A percentile compares a stretch with the other conserved stretches of the same genome.
These are phyloP conservation scores for Otatea glauca DNA, from an alignment of 176 grass and related monocot species.

Conservation along the genomic window DNA sequence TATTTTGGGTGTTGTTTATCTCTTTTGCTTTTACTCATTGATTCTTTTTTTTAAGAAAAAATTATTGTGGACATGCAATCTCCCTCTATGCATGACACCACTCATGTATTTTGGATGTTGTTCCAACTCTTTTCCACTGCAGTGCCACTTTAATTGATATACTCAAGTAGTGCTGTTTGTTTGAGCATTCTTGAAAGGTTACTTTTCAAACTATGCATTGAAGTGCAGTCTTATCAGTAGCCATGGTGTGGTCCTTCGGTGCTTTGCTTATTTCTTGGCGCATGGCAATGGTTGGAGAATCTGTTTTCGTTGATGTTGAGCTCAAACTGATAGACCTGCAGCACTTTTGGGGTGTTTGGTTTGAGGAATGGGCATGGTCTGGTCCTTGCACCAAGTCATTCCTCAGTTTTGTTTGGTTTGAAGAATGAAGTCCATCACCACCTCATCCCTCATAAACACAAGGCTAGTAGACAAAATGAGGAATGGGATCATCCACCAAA, in stretches of 20 bases:
- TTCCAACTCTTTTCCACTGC: not conserved
- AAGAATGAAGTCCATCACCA: not conserved
- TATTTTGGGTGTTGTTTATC: slow-evolving; percentile 13
- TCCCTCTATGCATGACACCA: not conserved
- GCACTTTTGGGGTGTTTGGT: not conserved
- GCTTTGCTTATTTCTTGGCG: not conserved
- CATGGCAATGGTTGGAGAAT: not conserved
- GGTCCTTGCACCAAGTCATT: not conserved
- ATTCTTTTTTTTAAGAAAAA: not conserved
- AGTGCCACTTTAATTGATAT: not conserved
- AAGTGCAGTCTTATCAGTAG: not conserved
- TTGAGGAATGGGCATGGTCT: not conserved
- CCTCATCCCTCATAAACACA: not conserved
- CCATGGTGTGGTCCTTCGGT: not conserved
- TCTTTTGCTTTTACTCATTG: not conserved
- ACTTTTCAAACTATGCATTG: not conserved
- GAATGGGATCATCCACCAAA: not conserved
- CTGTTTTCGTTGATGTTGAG: not conserved
- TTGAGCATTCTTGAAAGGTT: not conserved
- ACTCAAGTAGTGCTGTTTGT: not conserved
- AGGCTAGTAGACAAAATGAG: not conserved
- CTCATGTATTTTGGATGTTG: not conserved
- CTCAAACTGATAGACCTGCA: not conserved
- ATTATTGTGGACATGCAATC: not conserved
- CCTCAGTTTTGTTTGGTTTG: not conserved